Evolutionary conservation across 108 stramenopile genomes (phyloP), one percentile per base, ranked within the genome.

Genomic region (Nannochloropsis gaditana): DNA sequence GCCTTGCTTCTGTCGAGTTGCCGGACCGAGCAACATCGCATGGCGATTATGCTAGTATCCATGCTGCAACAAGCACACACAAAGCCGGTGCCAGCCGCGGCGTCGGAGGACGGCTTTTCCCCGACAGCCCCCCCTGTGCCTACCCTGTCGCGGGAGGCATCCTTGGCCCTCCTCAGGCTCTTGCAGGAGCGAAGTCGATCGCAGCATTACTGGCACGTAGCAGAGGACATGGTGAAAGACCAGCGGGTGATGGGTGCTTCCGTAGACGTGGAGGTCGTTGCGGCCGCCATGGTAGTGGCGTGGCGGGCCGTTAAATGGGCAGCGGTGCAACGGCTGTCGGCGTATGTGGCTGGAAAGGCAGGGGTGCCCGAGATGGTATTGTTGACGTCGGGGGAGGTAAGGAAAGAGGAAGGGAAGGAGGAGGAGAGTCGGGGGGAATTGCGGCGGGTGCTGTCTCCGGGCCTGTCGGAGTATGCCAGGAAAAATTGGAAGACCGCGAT

Each of bases 401-500:
- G 2, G 59, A 73, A 73, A 6, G 59, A 6, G 59, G 59, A 8
- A n/a, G 8, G 59, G 5, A 0, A 5, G 8, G 59, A 73, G 59
- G 59, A 73, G 59, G 59, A 73, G 59, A 2, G n/a, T 15, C 15
- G 59, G 59, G 59, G 59, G 59, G 59, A 73, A 2, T 15, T 3
- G 19, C 15, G 59, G 59, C 15, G 59, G 59, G 59, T 73, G 3
- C 19, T 73, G 2, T n/a, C 59, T 2, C 19, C 3, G 59, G 59
- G 59, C 3, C 1, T 73, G 59, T 73, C 59, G n/a, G 59, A 15
- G 4, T 6, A 73, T 73, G 59, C 59, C 15, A 15, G 15, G 3
- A 73, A 73, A n/a, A n/a, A 73, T 73, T 73, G 59, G 59, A 73
- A 73, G 59, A 73, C 59, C 19, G n/a, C n/a, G 59, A 3, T 73